Evolutionary conservation across 2,329 filamentous ascomycete genomes (phyloP).

Genomic region (Fusarium sp.): DNA sequence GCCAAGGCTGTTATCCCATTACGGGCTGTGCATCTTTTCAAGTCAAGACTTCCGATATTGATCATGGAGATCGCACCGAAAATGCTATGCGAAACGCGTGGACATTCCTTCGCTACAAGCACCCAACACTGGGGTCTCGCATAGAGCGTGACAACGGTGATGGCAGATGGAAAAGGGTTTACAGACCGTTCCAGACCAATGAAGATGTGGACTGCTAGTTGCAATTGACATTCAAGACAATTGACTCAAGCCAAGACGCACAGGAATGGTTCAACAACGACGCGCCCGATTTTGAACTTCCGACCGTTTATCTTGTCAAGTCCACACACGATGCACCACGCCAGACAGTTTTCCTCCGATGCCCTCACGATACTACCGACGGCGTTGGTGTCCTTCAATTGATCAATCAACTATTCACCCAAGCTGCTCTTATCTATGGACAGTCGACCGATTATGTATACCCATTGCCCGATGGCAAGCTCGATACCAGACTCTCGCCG

Average conservation of each 20-base stretch:
- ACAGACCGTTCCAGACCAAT: background rate
- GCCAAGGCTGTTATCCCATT: background rate
- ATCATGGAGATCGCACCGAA: background rate
- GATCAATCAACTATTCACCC: background rate
- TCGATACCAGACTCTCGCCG: background rate
- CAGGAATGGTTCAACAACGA: background rate
- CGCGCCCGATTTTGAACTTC: background rate
- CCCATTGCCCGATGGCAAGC: background rate
- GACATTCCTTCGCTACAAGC: background rate
- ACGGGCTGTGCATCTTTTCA: background rate
- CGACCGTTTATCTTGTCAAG: background rate
- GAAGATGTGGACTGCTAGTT: background rate
- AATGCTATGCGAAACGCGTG: background rate
- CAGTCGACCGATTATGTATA: background rate
- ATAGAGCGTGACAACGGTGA: background rate
- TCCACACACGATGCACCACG: background rate
- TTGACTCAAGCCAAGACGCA: rapidly evolving
- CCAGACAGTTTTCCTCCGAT: background rate
- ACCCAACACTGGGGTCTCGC: background rate
- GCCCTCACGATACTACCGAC: conserved; percentile 1
- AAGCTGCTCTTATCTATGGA: rapidly evolving
- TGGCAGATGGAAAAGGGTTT: background rate
- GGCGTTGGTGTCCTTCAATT: background rate
- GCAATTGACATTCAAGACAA: background rate
- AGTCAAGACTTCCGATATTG: background rate